Conservation (phyloP, 805 yeast species). For the Kuraishia borneana region DNA sequence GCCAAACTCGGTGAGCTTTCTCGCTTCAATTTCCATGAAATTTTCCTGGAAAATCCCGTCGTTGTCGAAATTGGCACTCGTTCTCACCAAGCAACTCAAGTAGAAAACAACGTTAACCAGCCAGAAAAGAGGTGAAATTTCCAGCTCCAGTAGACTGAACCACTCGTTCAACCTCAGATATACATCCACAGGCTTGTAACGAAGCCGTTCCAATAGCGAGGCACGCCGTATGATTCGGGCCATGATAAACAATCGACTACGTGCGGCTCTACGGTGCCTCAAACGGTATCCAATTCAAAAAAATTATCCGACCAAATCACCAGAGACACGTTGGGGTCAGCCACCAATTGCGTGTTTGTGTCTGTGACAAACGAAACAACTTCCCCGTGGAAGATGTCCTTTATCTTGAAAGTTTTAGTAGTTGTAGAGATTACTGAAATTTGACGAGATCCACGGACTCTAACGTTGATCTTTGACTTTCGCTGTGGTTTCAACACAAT, state of each 20-base stretch:
- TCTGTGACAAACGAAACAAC: no score
- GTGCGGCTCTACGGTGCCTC: not conserved
- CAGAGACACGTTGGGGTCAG: no score
- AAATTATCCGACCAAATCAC: not conserved
- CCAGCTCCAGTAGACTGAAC: conserved; percentile 12
- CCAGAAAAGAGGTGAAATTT: conserved; percentile 7
- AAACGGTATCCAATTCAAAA: not conserved
- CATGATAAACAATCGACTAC: no score
- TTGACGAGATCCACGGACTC: no score
- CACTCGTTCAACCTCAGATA: conserved; percentile 12
- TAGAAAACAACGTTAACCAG: conserved; percentile 7
- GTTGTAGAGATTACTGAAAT: no score
- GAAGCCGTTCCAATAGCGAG: not conserved
- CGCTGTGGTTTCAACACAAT: no score
- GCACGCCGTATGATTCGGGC: conserved; percentile 1
- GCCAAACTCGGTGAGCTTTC: not conserved
- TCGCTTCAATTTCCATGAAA: conserved; percentile 1
- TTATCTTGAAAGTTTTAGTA: no score
- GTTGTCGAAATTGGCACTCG: conserved; percentile 2
- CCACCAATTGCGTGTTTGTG: no score
- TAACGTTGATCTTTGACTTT: no score
- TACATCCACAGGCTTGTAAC: conserved; percentile 12
- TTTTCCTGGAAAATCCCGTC: conserved; percentile 5
- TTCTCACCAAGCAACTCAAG: no score
- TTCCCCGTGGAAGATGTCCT: no score